Evolutionary conservation across 192 early-diverging fungal genomes (phyloP), one percentile per base, ranked within the genome.

Genomic region (Backusella morwellensis): DNA sequence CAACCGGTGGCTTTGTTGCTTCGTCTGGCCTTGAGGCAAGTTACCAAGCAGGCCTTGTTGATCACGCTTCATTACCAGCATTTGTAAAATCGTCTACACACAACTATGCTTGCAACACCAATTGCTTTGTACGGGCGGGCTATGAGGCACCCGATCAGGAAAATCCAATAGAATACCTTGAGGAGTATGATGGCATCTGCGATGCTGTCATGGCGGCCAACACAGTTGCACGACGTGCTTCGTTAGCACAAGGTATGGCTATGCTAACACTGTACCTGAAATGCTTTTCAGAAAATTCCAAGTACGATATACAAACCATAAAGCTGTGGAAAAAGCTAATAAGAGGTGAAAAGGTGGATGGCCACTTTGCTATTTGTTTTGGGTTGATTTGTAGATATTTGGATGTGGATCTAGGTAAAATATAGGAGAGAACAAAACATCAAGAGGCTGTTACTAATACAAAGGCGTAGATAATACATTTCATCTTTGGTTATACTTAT

Each of bases 1-100:
- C 97, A 1, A 96, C 95, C 0, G 96, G 97, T 32, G 97, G 97
- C 7, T 99, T 99, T 83, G 94, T 99, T 21, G 92, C 96, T 21
- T 97, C 96, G 9, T 89, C 90, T 8, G 97, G 97, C 0, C 88
- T 99, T 7, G 97, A 99, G 80, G 92, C 95, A 2, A 91, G 93
- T 52, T 78, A 89, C 54, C 95, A 96, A 69, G 77, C 86, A 66
- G 92, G 91, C 15, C 86, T 89, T 50, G 84, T 96, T 47, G 79
- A 83, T 15, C 35, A 66, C 2, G 23, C 66, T 32, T 74, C 78
- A 8, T 75, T 91, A 35, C 78, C 74, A 35, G 35, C 52, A 19
- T 94, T 93, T 71, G 84, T 93, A 35, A 71, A 77, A 47, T 75
- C 84, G 47, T 91, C 92, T 52, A 81, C 94, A 5, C 90, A 91